Evolutionary conservation across 2,329 filamentous ascomycete species (phyloP).

Genomic region (Lachnellula hyalina): DNA sequence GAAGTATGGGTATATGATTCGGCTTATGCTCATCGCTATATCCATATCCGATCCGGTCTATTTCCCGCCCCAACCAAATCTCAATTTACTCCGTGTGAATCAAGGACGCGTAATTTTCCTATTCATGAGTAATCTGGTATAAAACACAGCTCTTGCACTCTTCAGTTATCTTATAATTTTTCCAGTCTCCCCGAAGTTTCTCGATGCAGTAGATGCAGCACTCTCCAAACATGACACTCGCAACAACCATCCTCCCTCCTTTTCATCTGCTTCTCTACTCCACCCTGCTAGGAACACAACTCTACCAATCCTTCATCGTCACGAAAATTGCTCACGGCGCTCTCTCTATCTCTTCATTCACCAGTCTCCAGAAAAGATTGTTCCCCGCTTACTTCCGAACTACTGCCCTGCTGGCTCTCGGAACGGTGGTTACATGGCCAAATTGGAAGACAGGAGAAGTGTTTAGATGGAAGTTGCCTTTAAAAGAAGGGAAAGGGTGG

Average conservation of each 20-base stretch:
- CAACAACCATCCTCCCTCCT: background rate
- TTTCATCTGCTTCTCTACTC: slow-evolving; percentile 3
- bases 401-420: slow-evolving; percentile 33
- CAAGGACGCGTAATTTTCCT: background rate
- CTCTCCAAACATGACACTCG: background rate
- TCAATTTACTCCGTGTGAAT: background rate
- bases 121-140: no score
- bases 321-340: slow-evolving; percentile 35
- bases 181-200: background rate
- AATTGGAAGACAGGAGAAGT: background rate
- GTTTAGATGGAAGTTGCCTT: background rate
- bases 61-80: background rate
- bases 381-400: slow-evolving; percentile 37
- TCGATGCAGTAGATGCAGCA: background rate
- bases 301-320: slow-evolving; percentile 34
- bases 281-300: slow-evolving; percentile 2
- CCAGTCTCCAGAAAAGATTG: slow-evolving; percentile 34
- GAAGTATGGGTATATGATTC: background rate
- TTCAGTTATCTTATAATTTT: background rate
- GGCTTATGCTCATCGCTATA: background rate
- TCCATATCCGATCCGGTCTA: background rate
- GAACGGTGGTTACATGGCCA: slow-evolving; percentile 33
- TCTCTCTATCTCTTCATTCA: slow-evolving; percentile 35
- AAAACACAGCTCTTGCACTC: background rate
- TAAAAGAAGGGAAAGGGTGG: background rate